Conservation (phyloP, 2,329 filamentous ascomycete species). For the Neonectria ditissima region DNA sequence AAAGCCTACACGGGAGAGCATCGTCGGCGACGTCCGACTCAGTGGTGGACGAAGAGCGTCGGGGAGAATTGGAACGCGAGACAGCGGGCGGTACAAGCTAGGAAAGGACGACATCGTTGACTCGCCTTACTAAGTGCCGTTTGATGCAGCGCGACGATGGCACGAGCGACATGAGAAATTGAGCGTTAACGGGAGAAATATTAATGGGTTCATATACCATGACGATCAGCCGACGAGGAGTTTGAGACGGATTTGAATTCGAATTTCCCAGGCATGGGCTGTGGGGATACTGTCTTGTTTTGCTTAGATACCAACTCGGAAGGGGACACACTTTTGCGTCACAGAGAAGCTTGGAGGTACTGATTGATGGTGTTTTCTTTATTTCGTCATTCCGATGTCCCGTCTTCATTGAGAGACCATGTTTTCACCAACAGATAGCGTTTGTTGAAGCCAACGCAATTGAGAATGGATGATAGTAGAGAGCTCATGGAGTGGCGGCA, state of each 20-base stretch:
- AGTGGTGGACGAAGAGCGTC: constrained; percentile 63
- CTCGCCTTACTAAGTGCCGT: constrained; percentile 63
- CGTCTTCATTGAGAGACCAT: not conserved
- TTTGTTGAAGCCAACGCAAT: not conserved
- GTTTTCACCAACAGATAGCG: not conserved
- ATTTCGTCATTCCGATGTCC: constrained; percentile 13
- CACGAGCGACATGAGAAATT: constrained; percentile 5
- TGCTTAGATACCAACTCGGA: constrained; percentile 44
- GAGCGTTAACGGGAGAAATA: constrained; percentile 16
- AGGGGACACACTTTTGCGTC: constrained; percentile 6
- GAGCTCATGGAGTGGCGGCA: not conserved
- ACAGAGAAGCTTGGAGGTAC: constrained; percentile 13
- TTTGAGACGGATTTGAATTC: constrained; percentile 38
- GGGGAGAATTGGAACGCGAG: constrained; percentile 63
- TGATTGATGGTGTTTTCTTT: constrained; percentile 9
- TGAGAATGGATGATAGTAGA: too few relatives aligned
- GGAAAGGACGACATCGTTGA: constrained; percentile 88
- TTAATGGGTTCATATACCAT: constrained; percentile 15
- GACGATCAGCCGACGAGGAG: constrained; percentile 36
- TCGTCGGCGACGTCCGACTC: constrained; percentile 70
- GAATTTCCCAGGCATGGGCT: constrained; percentile 18
- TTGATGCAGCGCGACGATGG: not conserved
- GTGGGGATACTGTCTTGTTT: constrained; percentile 31
- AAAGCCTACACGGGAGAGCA: constrained; percentile 92
- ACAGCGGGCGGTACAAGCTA: constrained; percentile 76